A percentile compares a stretch with the other conserved stretches of the same genome.
These are phyloP conservation scores for Lentinula guzmanii DNA, from an alignment of 768 basidiomycete genomes.

Conservation along the genomic window DNA sequence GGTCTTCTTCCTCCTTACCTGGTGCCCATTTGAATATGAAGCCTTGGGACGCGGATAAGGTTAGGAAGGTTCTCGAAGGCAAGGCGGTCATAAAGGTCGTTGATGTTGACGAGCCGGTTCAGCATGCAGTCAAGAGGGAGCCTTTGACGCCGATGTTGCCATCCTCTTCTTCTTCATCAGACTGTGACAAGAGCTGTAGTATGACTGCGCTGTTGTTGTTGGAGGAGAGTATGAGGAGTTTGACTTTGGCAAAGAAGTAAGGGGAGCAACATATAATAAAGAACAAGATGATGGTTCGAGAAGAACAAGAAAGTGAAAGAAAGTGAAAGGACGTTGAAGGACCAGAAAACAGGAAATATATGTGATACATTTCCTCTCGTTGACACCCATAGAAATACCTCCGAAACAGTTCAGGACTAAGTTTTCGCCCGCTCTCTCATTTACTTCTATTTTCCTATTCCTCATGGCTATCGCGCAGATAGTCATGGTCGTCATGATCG, in stretches of 20 bases:
- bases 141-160: slow-evolving; percentile 9
- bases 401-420: neutral
- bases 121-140: neutral
- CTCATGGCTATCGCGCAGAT: neutral
- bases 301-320: neutral
- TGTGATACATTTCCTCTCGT: neutral
- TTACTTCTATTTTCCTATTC: neutral
- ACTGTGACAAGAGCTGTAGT: slow-evolving; percentile 10
- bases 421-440: neutral
- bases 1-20: slow-evolving; percentile 19
- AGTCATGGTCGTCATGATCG: too few relatives aligned
- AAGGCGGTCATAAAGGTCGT: slow-evolving; percentile 76
- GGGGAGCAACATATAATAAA: too few relatives aligned
- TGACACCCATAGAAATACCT: neutral
- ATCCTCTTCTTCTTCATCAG: neutral
- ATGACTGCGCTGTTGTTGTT: slow-evolving; percentile 43
- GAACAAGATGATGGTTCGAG: too few relatives aligned
- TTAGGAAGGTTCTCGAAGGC: slow-evolving; percentile 75
- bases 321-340: neutral
- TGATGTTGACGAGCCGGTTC: slow-evolving; percentile 47
- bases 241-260: slow-evolving; percentile 36
- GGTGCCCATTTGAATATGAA: slow-evolving; percentile 9
- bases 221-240: slow-evolving; percentile 65
- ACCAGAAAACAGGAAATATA: neutral
- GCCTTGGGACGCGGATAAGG: slow-evolving; percentile 70